Evolutionary conservation across 1,284 basidiomycete genomes (phyloP).

Genomic region (Pyrrhoderma lamaoense): DNA sequence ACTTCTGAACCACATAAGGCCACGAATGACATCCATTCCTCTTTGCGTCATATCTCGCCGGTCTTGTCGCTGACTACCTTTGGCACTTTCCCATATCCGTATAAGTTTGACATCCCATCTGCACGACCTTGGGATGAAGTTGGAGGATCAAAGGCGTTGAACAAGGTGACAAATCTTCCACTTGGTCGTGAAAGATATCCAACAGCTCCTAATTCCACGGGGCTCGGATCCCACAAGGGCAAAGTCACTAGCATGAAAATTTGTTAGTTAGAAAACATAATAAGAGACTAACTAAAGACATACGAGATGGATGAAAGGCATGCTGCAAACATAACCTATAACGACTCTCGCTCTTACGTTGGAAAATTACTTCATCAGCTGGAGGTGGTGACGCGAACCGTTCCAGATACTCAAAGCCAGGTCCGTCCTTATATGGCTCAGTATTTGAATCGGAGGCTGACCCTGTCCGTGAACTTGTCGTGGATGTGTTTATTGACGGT

Average conservation of each 20-base stretch:
- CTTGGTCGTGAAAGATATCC: constrained; percentile 59
- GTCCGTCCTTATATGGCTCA: constrained; percentile 23
- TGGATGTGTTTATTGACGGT: constrained; percentile 1
- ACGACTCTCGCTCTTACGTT: constrained; percentile 48
- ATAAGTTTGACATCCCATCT: constrained; percentile 39
- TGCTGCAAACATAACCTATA: constrained; percentile 57
- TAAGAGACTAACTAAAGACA: constrained; percentile 25
- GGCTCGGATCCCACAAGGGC: constrained; percentile 62
- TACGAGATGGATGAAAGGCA: constrained; percentile 60
- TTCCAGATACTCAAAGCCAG: constrained; percentile 11
- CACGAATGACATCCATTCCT: constrained; percentile 49
- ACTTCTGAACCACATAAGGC: constrained; percentile 39
- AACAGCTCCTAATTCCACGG: constrained; percentile 57
- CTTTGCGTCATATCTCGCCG: constrained; percentile 47
- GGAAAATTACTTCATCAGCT: constrained; percentile 36
- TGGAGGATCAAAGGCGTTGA: constrained; percentile 53
- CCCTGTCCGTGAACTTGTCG: constrained; percentile 17
- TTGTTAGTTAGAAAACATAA: not conserved
- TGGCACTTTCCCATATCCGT: constrained; percentile 47
- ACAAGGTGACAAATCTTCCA: constrained; percentile 61
- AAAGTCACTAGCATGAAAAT: constrained; percentile 44
- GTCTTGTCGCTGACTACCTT: constrained; percentile 40
- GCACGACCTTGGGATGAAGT: constrained; percentile 30
- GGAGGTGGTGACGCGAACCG: constrained; percentile 40
- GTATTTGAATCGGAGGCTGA: constrained; percentile 14